phyloP scores from a whole-genome alignment of 2,329 filamentous ascomycete species.

The Aspergillus amoenus region DNA sequence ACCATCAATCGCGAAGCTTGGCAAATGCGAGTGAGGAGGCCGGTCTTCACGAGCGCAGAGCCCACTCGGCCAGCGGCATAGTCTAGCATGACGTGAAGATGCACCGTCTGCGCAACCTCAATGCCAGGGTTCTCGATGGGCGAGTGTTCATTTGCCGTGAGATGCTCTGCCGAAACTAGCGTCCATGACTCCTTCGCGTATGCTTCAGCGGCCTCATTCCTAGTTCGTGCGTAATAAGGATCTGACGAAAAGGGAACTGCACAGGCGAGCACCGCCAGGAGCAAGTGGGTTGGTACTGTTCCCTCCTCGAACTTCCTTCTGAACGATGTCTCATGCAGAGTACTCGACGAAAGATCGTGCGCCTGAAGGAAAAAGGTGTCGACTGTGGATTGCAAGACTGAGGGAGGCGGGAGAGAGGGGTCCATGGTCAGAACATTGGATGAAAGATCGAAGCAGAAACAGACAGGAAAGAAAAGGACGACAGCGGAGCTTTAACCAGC shows the following conservation, averaged over 20 bases:
- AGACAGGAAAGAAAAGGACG: too few relatives aligned
- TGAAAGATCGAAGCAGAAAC: too few relatives aligned
- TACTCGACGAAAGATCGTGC: too few relatives aligned
- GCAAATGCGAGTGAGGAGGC: too few relatives aligned
- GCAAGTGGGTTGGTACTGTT: not conserved
- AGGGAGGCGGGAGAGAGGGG: too few relatives aligned
- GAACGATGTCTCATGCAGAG: not conserved
- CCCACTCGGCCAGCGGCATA: constrained; percentile 35
- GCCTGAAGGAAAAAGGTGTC: too few relatives aligned
- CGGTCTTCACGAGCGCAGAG: constrained; percentile 38
- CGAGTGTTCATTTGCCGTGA: constrained; percentile 19
- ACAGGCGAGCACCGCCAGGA: not conserved
- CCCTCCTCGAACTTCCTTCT: not conserved
- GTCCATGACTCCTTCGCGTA: constrained; percentile 37
- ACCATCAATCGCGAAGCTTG: constrained; percentile 19
- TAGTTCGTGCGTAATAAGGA: not conserved
- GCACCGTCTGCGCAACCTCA: constrained; percentile 38
- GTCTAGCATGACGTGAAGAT: constrained; percentile 38
- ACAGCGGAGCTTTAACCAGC: too few relatives aligned
- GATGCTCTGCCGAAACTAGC: constrained; percentile 33
- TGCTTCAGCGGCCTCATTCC: constrained; percentile 20
- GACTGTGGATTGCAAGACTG: too few relatives aligned
- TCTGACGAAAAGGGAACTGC: not conserved
- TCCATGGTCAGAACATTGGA: too few relatives aligned
- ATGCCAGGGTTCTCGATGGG: constrained; percentile 28